phyloP scores from a whole-genome alignment of 805 yeast species.

The Hanseniaspora lachancei region DNA sequence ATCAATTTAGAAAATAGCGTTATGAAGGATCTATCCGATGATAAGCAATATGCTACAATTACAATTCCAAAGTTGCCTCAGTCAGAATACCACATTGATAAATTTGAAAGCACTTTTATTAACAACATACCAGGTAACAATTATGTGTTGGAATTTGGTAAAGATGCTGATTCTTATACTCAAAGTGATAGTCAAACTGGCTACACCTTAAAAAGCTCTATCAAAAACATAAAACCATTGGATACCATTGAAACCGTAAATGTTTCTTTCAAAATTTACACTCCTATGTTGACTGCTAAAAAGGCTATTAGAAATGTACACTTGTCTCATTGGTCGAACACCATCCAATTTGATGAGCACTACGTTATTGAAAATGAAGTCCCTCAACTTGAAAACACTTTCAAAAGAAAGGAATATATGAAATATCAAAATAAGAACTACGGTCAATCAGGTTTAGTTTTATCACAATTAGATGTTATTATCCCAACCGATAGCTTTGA shows the following conservation, averaged over 20 bases:
- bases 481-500: constrained; percentile 44
- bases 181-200: not conserved
- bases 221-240: not conserved
- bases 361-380: constrained; percentile 70
- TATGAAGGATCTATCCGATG: not conserved
- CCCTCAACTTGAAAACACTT: constrained; percentile 55
- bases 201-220: not conserved
- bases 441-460: constrained; percentile 34
- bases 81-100: constrained; percentile 5
- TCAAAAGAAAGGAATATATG: constrained; percentile 71
- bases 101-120: not conserved
- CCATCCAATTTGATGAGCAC: constrained; percentile 68
- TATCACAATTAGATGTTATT: constrained; percentile 50
- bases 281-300: constrained; percentile 40
- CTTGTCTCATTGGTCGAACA: constrained; percentile 74
- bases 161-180: not conserved
- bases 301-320: constrained; percentile 49
- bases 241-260: not conserved
- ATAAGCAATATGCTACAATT: not conserved
- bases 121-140: not conserved
- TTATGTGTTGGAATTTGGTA: not conserved
- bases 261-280: constrained; percentile 42
- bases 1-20: constrained; percentile 1
- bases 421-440: constrained; percentile 25
- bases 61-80: not conserved